Percentiles rank a stretch among this genome's conserved stretches.
phyloP scores from a whole-genome alignment of 371 early-diverging fungal genomes.

The Syncephalastrum racemosum region DNA sequence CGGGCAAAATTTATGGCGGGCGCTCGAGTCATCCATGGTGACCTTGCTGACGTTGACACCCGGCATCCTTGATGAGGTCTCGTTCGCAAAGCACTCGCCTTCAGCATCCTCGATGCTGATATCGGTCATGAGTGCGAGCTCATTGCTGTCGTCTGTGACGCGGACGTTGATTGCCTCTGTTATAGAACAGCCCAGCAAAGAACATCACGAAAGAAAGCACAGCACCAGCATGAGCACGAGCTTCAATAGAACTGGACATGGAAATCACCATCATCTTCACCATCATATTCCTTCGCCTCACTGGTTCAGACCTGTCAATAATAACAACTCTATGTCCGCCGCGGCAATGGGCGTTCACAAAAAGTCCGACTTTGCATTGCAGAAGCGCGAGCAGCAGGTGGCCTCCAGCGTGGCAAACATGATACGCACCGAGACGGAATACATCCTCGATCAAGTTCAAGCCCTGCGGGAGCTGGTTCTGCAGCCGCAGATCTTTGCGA shows the following conservation, averaged over 20 bases:
- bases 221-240: no score
- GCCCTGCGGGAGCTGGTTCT: neutral
- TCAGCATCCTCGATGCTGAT: slow-evolving; percentile 20
- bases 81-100: slow-evolving; percentile 18
- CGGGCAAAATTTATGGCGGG: neutral
- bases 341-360: no score
- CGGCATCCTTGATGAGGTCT: neutral
- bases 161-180: slow-evolving; percentile 4
- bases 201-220: no score
- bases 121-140: slow-evolving; percentile 19
- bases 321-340: no score
- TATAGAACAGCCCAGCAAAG: no score
- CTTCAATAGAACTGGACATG: no score
- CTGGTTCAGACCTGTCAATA: no score
- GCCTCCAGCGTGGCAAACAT: slow-evolving; percentile 58
- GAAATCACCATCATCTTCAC: no score
- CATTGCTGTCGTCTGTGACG: slow-evolving; percentile 19
- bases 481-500: no score
- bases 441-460: slow-evolving; percentile 8
- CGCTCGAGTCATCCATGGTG: neutral
- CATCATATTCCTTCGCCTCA: no score
- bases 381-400: neutral
- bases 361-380: no score
- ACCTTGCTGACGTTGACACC: slow-evolving; percentile 5
- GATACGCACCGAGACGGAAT: slow-evolving; percentile 33